Evolutionary conservation across 306 rosid species (phyloP).

Genomic region (Sechiopsis laciniata): DNA sequence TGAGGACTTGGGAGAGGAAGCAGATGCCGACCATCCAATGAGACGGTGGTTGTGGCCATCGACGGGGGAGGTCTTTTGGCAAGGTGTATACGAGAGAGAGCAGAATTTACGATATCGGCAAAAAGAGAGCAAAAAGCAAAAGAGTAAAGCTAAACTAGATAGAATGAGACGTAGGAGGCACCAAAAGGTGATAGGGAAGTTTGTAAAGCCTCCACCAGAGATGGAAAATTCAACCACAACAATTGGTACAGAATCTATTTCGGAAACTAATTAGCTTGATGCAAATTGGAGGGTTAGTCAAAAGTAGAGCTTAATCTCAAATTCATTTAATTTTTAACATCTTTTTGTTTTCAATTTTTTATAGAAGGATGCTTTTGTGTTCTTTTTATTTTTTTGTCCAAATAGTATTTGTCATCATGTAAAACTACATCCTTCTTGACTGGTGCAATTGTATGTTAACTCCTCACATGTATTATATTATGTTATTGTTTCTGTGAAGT

Average conservation of each 20-base stretch:
- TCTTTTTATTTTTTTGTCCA: background rate
- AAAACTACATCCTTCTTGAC: conserved; percentile 27
- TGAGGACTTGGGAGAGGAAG: conserved; percentile 84
- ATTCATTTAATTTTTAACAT: conserved; percentile 23
- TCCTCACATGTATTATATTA: conserved; percentile 14
- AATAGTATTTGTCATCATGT: background rate
- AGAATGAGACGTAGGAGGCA: conserved; percentile 67
- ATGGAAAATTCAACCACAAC: conserved; percentile 44
- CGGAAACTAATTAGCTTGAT: conserved; percentile 16
- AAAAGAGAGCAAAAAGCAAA: conserved; percentile 76
- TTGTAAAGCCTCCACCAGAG: conserved; percentile 76
- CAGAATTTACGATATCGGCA: conserved; percentile 51
- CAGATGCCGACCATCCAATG: conserved; percentile 46
- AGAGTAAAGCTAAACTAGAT: conserved; percentile 56
- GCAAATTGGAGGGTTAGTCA: background rate
- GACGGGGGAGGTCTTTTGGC: conserved; percentile 92
- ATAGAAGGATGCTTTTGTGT: conserved; percentile 6
- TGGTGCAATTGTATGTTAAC: conserved; percentile 15
- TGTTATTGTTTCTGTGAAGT: background rate
- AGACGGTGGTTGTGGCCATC: conserved; percentile 91
- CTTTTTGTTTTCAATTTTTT: background rate
- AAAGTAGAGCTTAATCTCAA: conserved; percentile 20
- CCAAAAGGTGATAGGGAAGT: conserved; percentile 84
- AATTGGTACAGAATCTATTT: conserved; percentile 26
- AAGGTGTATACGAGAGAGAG: conserved; percentile 75